These are phyloP conservation scores for Cladophialophora carrionii DNA, from an alignment of 2,329 filamentous ascomycete genomes.

Conservation along the genomic window DNA sequence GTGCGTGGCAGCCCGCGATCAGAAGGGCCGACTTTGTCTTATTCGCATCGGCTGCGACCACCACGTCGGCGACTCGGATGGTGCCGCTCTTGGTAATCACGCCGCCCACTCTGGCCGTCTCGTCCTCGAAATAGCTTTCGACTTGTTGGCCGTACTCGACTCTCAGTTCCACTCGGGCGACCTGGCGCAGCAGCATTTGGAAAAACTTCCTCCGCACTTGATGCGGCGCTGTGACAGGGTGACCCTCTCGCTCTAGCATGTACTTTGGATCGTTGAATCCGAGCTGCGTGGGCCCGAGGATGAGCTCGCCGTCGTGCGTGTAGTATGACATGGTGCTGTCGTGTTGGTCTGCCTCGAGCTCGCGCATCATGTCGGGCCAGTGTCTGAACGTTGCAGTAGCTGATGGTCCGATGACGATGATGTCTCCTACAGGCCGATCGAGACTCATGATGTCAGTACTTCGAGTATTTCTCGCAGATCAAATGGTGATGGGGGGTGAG, in stretches of 20 bases:
- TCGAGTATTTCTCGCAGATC: too few species aligned
- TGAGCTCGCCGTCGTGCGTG: background rate
- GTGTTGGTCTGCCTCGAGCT: background rate
- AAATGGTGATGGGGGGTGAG: too few species aligned
- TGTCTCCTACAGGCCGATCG: background rate
- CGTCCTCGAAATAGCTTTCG: background rate
- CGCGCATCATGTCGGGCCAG: background rate
- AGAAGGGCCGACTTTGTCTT: background rate
- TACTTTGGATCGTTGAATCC: conserved; percentile 1
- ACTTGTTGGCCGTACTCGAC: conserved; percentile 1
- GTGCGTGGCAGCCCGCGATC: background rate
- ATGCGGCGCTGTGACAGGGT: background rate
- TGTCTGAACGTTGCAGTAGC: background rate
- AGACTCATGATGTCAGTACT: too few species aligned
- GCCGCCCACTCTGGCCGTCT: background rate
- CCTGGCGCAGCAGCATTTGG: background rate
- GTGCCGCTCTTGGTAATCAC: background rate
- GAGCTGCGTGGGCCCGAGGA: background rate
- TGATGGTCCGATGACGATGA: background rate
- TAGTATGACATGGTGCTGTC: background rate
- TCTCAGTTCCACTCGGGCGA: background rate
- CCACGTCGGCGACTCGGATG: background rate
- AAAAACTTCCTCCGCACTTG: background rate
- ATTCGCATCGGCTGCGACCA: background rate
- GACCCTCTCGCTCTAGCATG: background rate